Evolutionary conservation across 805 yeast genomes (phyloP).

Genomic region (Candida germanica): DNA sequence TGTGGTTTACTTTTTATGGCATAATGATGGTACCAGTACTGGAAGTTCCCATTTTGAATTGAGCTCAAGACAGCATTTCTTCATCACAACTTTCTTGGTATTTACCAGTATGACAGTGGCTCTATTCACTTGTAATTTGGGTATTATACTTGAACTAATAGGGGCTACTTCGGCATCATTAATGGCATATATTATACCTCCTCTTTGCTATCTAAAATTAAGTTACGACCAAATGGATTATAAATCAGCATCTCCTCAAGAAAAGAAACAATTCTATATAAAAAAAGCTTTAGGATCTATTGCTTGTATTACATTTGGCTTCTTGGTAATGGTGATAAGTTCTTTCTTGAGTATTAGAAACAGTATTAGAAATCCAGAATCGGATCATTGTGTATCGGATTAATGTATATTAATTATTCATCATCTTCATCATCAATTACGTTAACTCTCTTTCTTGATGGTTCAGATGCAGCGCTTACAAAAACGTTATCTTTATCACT

Average conservation of each 20-base stretch:
- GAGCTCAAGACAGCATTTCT: constrained; percentile 49
- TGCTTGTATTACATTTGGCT: constrained; percentile 67
- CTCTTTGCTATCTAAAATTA: constrained; percentile 72
- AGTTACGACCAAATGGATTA: constrained; percentile 43
- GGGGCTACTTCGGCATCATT: constrained; percentile 93
- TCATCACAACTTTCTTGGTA: constrained; percentile 64
- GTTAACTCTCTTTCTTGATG: constrained; percentile 19
- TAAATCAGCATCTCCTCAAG: constrained; percentile 17
- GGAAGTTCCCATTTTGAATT: constrained; percentile 38
- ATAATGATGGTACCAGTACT: constrained; percentile 7
- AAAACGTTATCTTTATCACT: constrained; percentile 12
- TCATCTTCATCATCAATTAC: constrained; percentile 27
- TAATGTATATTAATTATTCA: constrained; percentile 15
- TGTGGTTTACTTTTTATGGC: constrained; percentile 31
- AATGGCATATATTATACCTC: constrained; percentile 91
- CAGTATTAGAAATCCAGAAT: constrained; percentile 32
- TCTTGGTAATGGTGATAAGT: constrained; percentile 74
- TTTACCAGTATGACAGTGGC: constrained; percentile 72
- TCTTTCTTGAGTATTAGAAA: constrained; percentile 65
- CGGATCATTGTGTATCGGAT: constrained; percentile 49
- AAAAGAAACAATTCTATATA: constrained; percentile 26
- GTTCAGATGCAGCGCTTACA: constrained; percentile 14
- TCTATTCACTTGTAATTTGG: constrained; percentile 79
- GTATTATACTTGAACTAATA: constrained; percentile 82
- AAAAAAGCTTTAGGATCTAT: constrained; percentile 54